These are phyloP conservation scores for Clarireedia hainanense DNA, from an alignment of 2,329 filamentous ascomycete genomes.

Conservation along the genomic window DNA sequence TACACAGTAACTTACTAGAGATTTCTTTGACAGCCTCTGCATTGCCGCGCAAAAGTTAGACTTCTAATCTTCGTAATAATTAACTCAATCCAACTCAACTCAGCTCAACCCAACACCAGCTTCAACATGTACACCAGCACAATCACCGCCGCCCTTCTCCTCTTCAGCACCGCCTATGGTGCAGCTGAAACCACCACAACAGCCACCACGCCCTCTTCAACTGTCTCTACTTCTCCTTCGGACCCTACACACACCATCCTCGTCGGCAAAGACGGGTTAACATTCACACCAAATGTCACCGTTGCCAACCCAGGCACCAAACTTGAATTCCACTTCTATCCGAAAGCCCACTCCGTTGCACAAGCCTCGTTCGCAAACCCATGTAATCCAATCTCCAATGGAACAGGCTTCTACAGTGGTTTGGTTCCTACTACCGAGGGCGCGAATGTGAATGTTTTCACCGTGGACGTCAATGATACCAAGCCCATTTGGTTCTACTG, in stretches of 20 bases:
- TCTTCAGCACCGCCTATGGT: constrained; percentile 15
- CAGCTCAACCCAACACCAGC: neutral
- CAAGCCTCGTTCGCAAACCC: constrained; percentile 30
- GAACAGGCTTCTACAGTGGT: constrained; percentile 23
- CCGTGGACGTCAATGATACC: constrained; percentile 33
- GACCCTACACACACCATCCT: constrained; percentile 26
- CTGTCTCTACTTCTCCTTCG: constrained; percentile 1
- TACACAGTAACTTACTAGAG: no score
- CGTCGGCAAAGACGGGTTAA: constrained; percentile 30
- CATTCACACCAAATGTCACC: constrained; percentile 43
- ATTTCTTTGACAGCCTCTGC: no score
- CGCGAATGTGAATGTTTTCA: constrained; percentile 31
- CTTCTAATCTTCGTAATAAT: neutral
- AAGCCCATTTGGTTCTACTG: constrained; percentile 39
- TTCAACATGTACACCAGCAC: constrained; percentile 26
- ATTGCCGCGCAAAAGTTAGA: neutral
- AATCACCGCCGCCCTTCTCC: constrained; percentile 12
- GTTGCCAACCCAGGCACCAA: constrained; percentile 41
- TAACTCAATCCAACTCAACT: neutral
- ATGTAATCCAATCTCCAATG: constrained; percentile 25
- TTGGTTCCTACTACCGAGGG: constrained; percentile 9
- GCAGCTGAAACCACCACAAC: constrained; percentile 10
- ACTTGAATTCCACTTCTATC: constrained; percentile 48
- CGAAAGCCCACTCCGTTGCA: constrained; percentile 42
- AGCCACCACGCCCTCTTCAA: constrained; percentile 7